phyloP scores from a whole-genome alignment of 768 basidiomycete species.

The Lentinula sp. region DNA sequence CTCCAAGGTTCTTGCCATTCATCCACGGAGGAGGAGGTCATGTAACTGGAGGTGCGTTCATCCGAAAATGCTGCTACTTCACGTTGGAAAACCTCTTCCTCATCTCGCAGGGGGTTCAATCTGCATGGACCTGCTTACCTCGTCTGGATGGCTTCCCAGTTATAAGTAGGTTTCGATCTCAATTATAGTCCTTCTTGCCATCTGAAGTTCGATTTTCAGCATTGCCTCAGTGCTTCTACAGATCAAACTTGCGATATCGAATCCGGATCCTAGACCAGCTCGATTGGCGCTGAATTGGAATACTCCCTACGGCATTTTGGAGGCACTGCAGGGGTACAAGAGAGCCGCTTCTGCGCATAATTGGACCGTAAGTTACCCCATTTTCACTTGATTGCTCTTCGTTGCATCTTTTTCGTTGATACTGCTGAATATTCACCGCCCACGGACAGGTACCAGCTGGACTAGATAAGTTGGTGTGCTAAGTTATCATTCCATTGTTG shows the following conservation, averaged over 20 bases:
- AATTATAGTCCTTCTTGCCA: neutral
- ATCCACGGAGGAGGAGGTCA: conserved; percentile 67
- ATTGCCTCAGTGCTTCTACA: conserved; percentile 52
- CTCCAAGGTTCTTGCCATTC: conserved; percentile 68
- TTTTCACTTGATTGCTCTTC: no score
- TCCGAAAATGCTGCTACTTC: neutral
- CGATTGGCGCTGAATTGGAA: conserved; percentile 50
- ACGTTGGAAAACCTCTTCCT: conserved; percentile 1
- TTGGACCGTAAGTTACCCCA: conserved; percentile 40
- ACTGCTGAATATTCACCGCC: neutral
- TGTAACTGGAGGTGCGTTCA: conserved; percentile 40
- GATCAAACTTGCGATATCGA: conserved; percentile 66
- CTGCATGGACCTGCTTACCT: conserved; percentile 68
- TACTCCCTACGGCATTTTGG: conserved; percentile 44
- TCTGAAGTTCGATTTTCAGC: conserved; percentile 15
- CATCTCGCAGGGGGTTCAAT: conserved; percentile 52
- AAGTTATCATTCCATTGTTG: neutral
- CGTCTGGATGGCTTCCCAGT: conserved; percentile 65
- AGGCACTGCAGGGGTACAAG: conserved; percentile 59
- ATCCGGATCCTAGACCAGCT: conserved; percentile 58
- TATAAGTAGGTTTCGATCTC: conserved; percentile 48
- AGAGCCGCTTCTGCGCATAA: conserved; percentile 60
- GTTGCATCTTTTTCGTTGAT: neutral
- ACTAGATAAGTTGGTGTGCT: neutral
- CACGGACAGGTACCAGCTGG: neutral